Conservation (phyloP, 805 yeast species). For the Isabelozyma gotoi region DNA sequence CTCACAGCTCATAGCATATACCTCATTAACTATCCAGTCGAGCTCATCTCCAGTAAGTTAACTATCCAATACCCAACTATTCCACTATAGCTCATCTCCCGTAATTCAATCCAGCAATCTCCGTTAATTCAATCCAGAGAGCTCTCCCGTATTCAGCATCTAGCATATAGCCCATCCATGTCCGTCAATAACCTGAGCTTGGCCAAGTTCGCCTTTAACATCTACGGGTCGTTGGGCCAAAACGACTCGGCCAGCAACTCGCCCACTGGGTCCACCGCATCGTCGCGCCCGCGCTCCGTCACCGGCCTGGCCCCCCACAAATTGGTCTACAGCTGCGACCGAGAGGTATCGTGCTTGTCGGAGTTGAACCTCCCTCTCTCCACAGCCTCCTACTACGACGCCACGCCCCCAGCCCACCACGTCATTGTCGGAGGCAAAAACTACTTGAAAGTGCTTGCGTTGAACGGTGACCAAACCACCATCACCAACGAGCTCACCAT, state of each 20-base stretch:
- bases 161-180: background rate
- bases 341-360: conserved; percentile 24
- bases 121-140: no score
- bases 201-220: conserved; percentile 59
- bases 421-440: conserved; percentile 44
- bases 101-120: no score
- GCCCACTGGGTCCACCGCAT: conserved; percentile 12
- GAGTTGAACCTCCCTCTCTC: conserved; percentile 15
- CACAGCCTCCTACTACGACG: conserved; percentile 3
- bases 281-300: conserved; percentile 8
- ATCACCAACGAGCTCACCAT: conserved; percentile 35
- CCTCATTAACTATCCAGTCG: no score
- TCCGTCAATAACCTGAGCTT: conserved; percentile 14
- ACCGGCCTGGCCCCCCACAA: conserved; percentile 3
- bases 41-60: no score
- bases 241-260: conserved; percentile 5
- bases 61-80: no score
- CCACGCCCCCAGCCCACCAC: conserved; percentile 22
- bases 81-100: no score
- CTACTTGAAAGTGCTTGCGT: conserved; percentile 32
- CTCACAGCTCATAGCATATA: no score
- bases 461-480: conserved; percentile 28
- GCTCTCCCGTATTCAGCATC: no score
- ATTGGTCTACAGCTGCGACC: conserved; percentile 22
- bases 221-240: conserved; percentile 42